Evolutionary conservation across 169 alveolate genomes (phyloP), one percentile per base, ranked within the genome.

Genomic region (Theileria annulata): DNA sequence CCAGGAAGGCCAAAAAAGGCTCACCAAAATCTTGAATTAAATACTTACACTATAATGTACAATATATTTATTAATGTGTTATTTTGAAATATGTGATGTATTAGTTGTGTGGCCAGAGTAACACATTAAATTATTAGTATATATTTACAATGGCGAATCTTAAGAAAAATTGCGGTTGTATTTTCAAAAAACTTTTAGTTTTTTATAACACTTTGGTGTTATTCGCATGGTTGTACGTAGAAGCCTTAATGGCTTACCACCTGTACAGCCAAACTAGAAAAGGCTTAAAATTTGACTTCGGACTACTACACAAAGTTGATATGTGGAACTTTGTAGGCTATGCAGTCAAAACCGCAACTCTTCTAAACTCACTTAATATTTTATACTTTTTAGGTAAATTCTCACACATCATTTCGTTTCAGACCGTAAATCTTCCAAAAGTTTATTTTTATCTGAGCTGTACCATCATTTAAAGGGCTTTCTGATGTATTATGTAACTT

Each of bases 1-100:
- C 86, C 25, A 58, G 90, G 13, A 62, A 54, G 31, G 71, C 72
- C 17, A 84, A 77, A 60, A 64, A 62, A 21, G 79, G 64, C 31
- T 33, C 77, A 78, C 47, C 49, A 33, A 60, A 60, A 60, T 13
- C 27, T 25, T 60, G 10, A 25, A 60, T 12, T 60, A 23, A 60
- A 60, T 13, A 60, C 42, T 68, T 13, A 15, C 8, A 12, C 3
- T 42, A 23, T 68, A 31, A 3, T 12, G 71, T 33, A 21, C 10
- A 63, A 10, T 63, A 19, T 63, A 6, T 21, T 19, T 19, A 63
- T 63, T 37, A 19, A 19, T 21, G 54, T 19, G 23, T 58, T 25
- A 8, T 3, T 25, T 25, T 58, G 30, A 8, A 58, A 25, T 35
- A 35, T 35, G 33, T 31, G 71, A 25, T 66, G 37, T 25, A 4